phyloP scores from a whole-genome alignment of 495 filamentous ascomycete species.

The Hypoxylon rickii region DNA sequence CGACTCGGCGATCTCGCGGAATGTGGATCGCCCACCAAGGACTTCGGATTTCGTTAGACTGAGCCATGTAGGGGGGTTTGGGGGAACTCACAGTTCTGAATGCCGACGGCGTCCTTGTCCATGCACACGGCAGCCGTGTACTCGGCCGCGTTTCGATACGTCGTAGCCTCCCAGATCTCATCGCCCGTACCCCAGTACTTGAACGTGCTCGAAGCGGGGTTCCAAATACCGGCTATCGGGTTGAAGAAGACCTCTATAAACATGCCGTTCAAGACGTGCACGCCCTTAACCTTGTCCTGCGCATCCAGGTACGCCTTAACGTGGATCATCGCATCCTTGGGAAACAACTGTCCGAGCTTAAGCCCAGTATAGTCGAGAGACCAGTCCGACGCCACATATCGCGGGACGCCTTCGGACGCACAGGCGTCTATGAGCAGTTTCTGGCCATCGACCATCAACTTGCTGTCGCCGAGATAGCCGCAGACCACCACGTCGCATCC shows the following conservation, averaged over 20 bases:
- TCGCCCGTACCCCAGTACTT: slow-evolving; percentile 43
- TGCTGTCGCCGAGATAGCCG: slow-evolving; percentile 48
- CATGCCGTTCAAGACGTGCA: slow-evolving; percentile 42
- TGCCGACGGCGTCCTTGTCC: slow-evolving; percentile 35
- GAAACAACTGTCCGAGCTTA: slow-evolving; percentile 41
- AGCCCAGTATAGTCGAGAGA: slow-evolving; percentile 48
- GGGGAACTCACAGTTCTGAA: slow-evolving; percentile 37
- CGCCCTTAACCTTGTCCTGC: slow-evolving; percentile 43
- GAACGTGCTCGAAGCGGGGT: slow-evolving; percentile 29
- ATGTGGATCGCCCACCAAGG: slow-evolving; percentile 37
- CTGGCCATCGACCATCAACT: slow-evolving; percentile 52
- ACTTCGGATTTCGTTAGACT: slow-evolving; percentile 21
- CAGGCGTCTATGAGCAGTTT: slow-evolving; percentile 51
- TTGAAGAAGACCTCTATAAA: slow-evolving; percentile 38
- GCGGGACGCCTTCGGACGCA: slow-evolving; percentile 41
- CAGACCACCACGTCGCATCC: slow-evolving; percentile 43
- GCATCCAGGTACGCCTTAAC: slow-evolving; percentile 48
- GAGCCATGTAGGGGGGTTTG: neutral
- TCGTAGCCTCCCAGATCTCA: slow-evolving; percentile 43
- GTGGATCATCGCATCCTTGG: slow-evolving; percentile 52
- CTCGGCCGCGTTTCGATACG: slow-evolving; percentile 42
- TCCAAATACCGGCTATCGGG: slow-evolving; percentile 26
- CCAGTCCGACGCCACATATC: slow-evolving; percentile 53
- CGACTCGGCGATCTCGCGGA: slow-evolving; percentile 35
- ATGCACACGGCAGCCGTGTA: slow-evolving; percentile 43